phyloP scores from a whole-genome alignment of 139 green algal genomes.

The Chlamydomonas asymmetrica region DNA sequence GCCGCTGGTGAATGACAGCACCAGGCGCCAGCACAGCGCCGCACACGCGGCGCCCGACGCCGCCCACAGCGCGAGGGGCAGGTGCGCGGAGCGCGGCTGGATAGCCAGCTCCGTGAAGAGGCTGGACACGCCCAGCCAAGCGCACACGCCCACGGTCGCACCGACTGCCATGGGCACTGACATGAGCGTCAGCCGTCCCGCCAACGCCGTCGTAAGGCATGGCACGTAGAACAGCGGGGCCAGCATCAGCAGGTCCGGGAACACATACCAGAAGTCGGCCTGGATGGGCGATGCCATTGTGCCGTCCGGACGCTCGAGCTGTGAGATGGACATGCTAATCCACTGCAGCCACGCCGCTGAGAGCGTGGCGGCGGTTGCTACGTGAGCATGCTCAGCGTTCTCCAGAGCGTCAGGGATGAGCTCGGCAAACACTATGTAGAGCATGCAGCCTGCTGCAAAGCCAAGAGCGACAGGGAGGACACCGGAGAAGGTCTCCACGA shows the following conservation, averaged over 20 bases:
- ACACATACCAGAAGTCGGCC: constrained; percentile 21
- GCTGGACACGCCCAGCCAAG: neutral
- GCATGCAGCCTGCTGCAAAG: constrained; percentile 98
- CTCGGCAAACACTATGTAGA: constrained; percentile 97
- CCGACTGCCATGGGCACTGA: constrained; percentile 28
- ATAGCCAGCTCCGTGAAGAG: neutral
- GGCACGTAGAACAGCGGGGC: constrained; percentile 19
- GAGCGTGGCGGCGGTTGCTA: constrained; percentile 88
- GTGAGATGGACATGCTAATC: constrained; percentile 76
- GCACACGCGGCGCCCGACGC: constrained; percentile 3
- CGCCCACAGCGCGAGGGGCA: constrained; percentile 7
- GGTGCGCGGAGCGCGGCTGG: constrained; percentile 1
- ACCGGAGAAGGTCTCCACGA: constrained; percentile 88
- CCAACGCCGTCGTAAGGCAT: neutral
- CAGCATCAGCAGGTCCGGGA: constrained; percentile 28
- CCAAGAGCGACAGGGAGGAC: constrained; percentile 91
- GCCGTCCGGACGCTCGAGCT: constrained; percentile 71
- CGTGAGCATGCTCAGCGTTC: constrained; percentile 48
- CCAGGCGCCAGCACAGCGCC: neutral
- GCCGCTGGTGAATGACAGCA: neutral
- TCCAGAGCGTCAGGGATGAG: constrained; percentile 92
- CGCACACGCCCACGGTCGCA: constrained; percentile 7
- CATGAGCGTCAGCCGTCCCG: constrained; percentile 15
- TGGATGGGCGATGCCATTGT: constrained; percentile 49
- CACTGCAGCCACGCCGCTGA: constrained; percentile 86